Base-by-base conservation (phyloP, 1,284 basidiomycete species). In the Xerocomus amazonicus region DNA sequence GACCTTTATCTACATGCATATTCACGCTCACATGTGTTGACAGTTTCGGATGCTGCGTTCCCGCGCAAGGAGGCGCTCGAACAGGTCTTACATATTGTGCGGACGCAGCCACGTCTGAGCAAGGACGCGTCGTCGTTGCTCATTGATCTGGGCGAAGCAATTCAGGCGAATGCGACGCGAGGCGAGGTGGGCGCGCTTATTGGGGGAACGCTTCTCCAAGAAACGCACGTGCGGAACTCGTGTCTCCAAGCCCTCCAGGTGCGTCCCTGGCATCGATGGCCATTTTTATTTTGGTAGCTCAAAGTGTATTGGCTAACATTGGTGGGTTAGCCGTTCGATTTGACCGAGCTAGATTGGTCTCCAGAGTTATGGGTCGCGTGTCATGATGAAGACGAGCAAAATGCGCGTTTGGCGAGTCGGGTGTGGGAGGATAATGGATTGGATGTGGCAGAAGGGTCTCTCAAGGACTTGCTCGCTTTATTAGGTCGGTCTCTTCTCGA, bases 371-470 rank as follows among this genome's bases (percentile, higher is more conserved):
- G 92, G 84, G 80, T 98, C 34, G 90, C 90, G 3, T 87, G 82
- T 54, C 92, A 98, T 60, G 97, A 99, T 56, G 81, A 82, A 6
- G 96, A 99, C 64, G 91, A 93, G 58, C 91, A 96, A 62, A 97
- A 97, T 57, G 84, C 86, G 0, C 77, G 87, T 39, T 73, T 98
- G 35, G 95, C 95, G 8, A 73, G 75, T 27, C 84, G 87, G 59
- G 69, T 94, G 10, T 99, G 95, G 96, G 94, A 97, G 51, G 97
- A 99, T 61, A 99, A 99, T 59, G 95, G 91, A 10, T 70, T 99
- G 33, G 93, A 98, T 61, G 83, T 97, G 6, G 83, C 90, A 0
- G 89, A 91, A 59, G 70, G 68, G 4, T 97, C 86, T 67, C 70
- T 92, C 1, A 65, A 68, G 2, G 73, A 78, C 38, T 72, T 98